Conservation (phyloP, 345 rosid genomes). For the Eucalyptus guilfoylei region DNA sequence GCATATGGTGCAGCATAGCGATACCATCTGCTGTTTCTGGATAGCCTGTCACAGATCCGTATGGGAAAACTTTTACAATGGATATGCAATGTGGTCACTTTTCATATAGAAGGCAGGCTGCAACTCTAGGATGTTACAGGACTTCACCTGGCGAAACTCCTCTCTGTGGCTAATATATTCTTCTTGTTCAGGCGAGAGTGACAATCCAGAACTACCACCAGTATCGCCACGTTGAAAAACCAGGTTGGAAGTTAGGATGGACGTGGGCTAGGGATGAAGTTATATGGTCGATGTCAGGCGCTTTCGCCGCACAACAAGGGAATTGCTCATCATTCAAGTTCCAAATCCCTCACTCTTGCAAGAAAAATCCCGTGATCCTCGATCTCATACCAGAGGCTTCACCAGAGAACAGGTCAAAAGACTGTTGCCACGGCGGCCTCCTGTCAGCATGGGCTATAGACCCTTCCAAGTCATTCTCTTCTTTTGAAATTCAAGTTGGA, state of each 20-base stretch:
- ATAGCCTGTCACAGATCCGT: not conserved
- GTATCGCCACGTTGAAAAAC: constrained; percentile 29
- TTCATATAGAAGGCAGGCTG: not conserved
- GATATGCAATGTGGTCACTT: not conserved
- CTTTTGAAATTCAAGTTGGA: constrained; percentile 34
- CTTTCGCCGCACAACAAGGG: constrained; percentile 42
- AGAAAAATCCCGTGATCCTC: constrained; percentile 20
- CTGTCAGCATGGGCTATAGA: constrained; percentile 39
- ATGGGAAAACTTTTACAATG: not conserved
- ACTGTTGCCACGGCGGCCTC: constrained; percentile 33
- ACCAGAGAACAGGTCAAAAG: constrained; percentile 6
- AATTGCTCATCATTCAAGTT: constrained; percentile 21
- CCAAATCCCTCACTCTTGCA: constrained; percentile 31
- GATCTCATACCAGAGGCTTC: constrained; percentile 24
- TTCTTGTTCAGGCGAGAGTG: constrained; percentile 31
- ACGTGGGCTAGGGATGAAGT: constrained; percentile 31
- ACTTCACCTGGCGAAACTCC: not conserved
- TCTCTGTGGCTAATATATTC: not conserved
- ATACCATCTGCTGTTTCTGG: not conserved
- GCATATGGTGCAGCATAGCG: not conserved
- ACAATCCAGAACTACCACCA: constrained; percentile 36
- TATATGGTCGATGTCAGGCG: constrained; percentile 39
- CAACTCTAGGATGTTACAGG: not conserved
- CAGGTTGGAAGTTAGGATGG: constrained; percentile 56
- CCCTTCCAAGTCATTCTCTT: constrained; percentile 33